Percentiles rank a stretch among this genome's conserved stretches.
Evolutionary conservation across 768 basidiomycete genomes (phyloP).

Genomic region (Peribolospora baueri): DNA sequence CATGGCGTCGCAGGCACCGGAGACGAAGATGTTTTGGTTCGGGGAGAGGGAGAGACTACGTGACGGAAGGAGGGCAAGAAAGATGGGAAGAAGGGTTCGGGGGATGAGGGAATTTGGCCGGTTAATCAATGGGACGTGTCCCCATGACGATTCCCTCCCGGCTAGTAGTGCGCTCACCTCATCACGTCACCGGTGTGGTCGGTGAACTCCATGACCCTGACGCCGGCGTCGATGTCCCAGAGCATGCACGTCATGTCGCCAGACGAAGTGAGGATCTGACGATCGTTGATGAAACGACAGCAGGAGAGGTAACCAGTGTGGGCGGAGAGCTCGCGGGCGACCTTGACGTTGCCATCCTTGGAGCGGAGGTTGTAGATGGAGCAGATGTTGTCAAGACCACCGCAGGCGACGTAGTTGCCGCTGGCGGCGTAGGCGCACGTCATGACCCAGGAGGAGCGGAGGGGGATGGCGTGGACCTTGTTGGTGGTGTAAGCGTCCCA

Average conservation of each 20-base stretch:
- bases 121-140: not conserved
- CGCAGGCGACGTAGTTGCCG: conserved; percentile 91
- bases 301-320: conserved; percentile 96
- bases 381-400: conserved; percentile 97
- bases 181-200: conserved; percentile 99
- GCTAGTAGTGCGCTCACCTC: conserved; percentile 39
- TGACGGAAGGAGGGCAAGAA: not conserved
- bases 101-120: not conserved
- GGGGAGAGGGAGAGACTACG: conserved; percentile 75
- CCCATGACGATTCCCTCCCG: not conserved
- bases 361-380: conserved; percentile 88
- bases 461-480: conserved; percentile 96
- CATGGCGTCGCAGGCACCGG: conserved; percentile 92
- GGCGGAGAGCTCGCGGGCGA: conserved; percentile 81
- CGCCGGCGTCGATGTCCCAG: conserved; percentile 97
- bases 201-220: conserved; percentile 91
- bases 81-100: conserved; percentile 5
- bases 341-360: conserved; percentile 47
- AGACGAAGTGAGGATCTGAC: conserved; percentile 91
- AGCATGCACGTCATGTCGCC: conserved; percentile 99
- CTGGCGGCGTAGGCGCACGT: conserved; percentile 96
- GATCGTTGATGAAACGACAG: conserved; percentile 94
- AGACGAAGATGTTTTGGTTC: conserved; percentile 88
- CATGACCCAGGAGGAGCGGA: conserved; percentile 99
- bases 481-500: conserved; percentile 99